These are phyloP conservation scores for Trichoderma lentiforme DNA, from an alignment of 2,329 filamentous ascomycete species.

Conservation along the genomic window DNA sequence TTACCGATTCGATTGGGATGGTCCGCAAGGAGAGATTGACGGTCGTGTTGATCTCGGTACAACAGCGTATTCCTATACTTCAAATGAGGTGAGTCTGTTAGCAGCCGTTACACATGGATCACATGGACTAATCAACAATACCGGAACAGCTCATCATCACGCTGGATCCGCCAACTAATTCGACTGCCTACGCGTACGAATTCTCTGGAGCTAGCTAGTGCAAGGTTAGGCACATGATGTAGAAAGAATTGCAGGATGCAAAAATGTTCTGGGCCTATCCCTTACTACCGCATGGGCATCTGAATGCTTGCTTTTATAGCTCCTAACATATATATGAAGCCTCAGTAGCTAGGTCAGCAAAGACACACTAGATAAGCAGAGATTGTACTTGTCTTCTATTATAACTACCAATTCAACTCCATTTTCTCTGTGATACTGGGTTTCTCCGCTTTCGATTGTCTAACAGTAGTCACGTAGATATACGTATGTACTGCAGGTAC, in stretches of 20 bases:
- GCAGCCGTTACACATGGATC: background rate
- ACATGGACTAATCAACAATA: background rate
- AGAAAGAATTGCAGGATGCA: background rate
- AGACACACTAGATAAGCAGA: no score
- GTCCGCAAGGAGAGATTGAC: background rate
- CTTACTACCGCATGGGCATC: background rate
- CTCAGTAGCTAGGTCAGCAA: no score
- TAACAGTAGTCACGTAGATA: no score
- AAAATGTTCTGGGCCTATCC: no score
- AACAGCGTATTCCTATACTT: background rate
- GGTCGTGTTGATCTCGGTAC: background rate
- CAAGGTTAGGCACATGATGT: background rate
- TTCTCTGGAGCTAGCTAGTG: background rate
- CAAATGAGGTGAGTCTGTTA: background rate
- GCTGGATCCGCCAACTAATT: background rate
- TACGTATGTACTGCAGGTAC: no score
- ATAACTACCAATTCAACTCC: no score
- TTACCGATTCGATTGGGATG: background rate
- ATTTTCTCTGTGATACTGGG: no score
- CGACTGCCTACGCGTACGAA: background rate
- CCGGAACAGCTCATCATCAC: background rate
- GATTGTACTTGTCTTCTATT: no score
- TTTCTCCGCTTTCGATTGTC: no score
- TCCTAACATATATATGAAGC: no score
- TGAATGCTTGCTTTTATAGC: no score